These are phyloP conservation scores for Eragrostis curvula DNA, from an alignment of 176 grass and related monocot species.

Conservation along the genomic window DNA sequence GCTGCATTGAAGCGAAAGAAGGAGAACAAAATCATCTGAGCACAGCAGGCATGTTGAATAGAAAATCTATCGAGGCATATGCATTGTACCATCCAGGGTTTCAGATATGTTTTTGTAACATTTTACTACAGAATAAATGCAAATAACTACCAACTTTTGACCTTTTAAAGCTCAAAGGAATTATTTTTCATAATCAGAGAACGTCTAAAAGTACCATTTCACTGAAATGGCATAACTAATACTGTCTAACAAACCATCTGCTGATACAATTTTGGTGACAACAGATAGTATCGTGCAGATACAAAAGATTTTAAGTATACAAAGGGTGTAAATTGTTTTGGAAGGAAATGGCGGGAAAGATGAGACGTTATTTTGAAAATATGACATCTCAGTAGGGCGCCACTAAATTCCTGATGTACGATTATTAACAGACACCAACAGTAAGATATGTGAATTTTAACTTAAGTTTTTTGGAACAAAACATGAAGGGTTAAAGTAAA, in stretches of 20 bases:
- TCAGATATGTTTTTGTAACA: neutral
- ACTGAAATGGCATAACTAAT: neutral
- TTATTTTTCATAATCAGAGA: neutral
- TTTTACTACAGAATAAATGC: neutral
- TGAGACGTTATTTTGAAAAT: neutral
- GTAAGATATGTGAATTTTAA: neutral
- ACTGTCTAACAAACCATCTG: neutral
- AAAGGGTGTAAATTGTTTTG: neutral
- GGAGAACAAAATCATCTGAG: slow-evolving; percentile 5
- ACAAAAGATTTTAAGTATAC: neutral
- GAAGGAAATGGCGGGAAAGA: neutral
- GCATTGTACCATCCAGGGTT: neutral
- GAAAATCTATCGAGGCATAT: neutral
- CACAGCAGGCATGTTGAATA: neutral
- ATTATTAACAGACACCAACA: neutral
- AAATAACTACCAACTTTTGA: neutral
- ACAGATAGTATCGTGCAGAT: neutral
- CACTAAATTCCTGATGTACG: neutral
- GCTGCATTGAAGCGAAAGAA: slow-evolving; percentile 57
- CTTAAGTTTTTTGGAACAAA: neutral
- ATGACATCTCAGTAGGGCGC: neutral
- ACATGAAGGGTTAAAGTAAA: neutral
- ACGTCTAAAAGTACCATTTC: neutral
- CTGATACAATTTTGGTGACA: neutral
- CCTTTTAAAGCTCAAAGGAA: neutral